Conservation (phyloP, 495 filamentous ascomycete species). For the Lentithecium fluviatile region DNA sequence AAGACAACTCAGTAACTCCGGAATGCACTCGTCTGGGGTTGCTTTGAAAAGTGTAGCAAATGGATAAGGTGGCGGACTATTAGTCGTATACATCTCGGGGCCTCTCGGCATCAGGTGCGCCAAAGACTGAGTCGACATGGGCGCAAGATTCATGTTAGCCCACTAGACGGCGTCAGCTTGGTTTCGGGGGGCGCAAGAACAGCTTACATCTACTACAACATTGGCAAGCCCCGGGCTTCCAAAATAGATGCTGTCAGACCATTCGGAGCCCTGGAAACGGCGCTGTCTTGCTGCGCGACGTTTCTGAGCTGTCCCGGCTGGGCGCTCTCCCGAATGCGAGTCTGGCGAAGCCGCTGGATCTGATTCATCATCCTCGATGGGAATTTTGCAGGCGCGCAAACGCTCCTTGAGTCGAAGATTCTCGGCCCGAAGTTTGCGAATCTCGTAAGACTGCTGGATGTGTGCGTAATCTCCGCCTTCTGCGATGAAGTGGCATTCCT, state of each 20-base stretch:
- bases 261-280: slow-evolving; percentile 42
- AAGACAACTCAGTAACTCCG: slow-evolving; percentile 40
- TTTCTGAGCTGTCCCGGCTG: slow-evolving; percentile 7
- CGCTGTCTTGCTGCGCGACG: slow-evolving; percentile 37
- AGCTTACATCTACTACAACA: slow-evolving; percentile 46
- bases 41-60: slow-evolving; percentile 45
- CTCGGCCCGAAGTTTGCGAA: slow-evolving; percentile 42
- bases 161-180: slow-evolving; percentile 37
- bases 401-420: slow-evolving; percentile 40
- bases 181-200: background rate
- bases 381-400: slow-evolving; percentile 28
- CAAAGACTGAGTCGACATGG: slow-evolving; percentile 31
- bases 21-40: slow-evolving; percentile 34
- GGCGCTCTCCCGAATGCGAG: background rate
- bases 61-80: slow-evolving; percentile 38
- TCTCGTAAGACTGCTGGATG: slow-evolving; percentile 47
- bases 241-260: slow-evolving; percentile 47
- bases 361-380: slow-evolving; percentile 26
- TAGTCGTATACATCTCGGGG: slow-evolving; percentile 44
- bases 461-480: slow-evolving; percentile 46
- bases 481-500: slow-evolving; percentile 48
- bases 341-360: slow-evolving; percentile 8
- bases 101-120: slow-evolving; percentile 44
- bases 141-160: slow-evolving; percentile 39
- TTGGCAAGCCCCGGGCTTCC: slow-evolving; percentile 47